Base-by-base conservation (phyloP, 1,284 basidiomycete species). In the Papiliotrema fonsecae region DNA sequence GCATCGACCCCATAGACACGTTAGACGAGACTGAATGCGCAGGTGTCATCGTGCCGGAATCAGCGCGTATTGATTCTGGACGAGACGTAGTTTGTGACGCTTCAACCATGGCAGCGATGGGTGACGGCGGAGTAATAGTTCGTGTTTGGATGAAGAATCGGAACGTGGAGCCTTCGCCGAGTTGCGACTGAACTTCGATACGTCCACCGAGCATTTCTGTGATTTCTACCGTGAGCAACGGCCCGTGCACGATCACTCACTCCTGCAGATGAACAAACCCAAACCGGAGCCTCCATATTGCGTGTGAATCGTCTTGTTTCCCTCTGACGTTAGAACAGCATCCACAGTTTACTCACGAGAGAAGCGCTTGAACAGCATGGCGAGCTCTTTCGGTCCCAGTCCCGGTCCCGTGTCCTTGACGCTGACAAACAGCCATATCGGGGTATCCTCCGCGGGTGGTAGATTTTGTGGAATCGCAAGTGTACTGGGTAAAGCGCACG, bases 391-490 rank as follows among this genome's bases (percentile, higher is more conserved):
- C 0, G 58, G 56, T 10, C 54, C 50, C 43, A 75, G 59, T 25
- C 73, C 73, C 2, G 72, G 70, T 21, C 73, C 73, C 0, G 69
- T 69, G 50, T 75, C 73, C n/a, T 40, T 49, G 1, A 71, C 70
- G 16, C 52, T 63, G 31, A 71, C 62, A 47, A 59, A 74, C 22
- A 72, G 50, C 56, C 62, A 71, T 3, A 69, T 24, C 0, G 62
- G 62, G 6, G 61, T 63, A 39, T 71, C 67, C 24, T 69, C 65
- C 2, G 38, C 27, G 1, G 50, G 57, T 4, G 61, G 60, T 10
- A 58, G 19, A 3, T 22, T 14, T 0, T 11, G 18, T 2, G 58
- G 56, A 1, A 58, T 19, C 10, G 44, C 55, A 32, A 58, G 50
- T 9, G 50, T 22, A 14, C 42, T 34, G 2, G 68, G 67, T 9